Evolutionary conservation across 257 asterid species (phyloP).

Genomic region (Lithospermum erythrorhizon): DNA sequence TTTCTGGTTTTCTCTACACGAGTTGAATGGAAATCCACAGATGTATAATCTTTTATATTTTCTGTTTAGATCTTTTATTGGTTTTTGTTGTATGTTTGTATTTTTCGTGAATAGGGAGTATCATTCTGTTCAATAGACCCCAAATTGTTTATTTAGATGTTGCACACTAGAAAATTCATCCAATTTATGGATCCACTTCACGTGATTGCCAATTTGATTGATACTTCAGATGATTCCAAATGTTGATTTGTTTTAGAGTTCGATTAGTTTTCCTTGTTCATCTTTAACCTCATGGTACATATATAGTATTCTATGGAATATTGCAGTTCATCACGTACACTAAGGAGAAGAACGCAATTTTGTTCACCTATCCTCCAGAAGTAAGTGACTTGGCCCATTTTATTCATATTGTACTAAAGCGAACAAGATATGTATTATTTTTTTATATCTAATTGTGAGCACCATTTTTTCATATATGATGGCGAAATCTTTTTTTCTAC

Average conservation of each 20-base stretch:
- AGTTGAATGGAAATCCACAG: too few relatives aligned
- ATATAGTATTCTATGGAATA: conserved; percentile 64
- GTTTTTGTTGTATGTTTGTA: too few relatives aligned
- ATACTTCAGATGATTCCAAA: not conserved
- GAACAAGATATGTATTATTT: too few relatives aligned
- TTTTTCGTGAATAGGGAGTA: too few relatives aligned
- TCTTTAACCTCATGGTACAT: conserved; percentile 76
- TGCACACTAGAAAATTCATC: not conserved
- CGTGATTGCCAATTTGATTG: not conserved
- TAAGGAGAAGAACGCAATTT: conserved; percentile 82
- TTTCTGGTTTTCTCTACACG: too few relatives aligned
- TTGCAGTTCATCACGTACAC: conserved; percentile 53
- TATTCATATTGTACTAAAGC: conserved; percentile 1
- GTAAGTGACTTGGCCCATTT: conserved; percentile 34
- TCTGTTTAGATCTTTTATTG: too few relatives aligned
- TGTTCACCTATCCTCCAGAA: conserved; percentile 76
- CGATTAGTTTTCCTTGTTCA: conserved; percentile 16
- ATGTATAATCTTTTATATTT: too few relatives aligned
- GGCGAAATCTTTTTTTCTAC: too few relatives aligned
- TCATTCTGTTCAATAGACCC: too few relatives aligned
- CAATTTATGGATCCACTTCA: not conserved
- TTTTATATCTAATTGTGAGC: too few relatives aligned
- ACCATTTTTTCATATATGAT: too few relatives aligned
- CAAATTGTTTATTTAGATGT: not conserved
- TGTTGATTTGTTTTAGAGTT: conserved; percentile 5